Conservation (phyloP, 225 moss, liverwort and hornwort genomes). For the Sphagnum contortum region DNA sequence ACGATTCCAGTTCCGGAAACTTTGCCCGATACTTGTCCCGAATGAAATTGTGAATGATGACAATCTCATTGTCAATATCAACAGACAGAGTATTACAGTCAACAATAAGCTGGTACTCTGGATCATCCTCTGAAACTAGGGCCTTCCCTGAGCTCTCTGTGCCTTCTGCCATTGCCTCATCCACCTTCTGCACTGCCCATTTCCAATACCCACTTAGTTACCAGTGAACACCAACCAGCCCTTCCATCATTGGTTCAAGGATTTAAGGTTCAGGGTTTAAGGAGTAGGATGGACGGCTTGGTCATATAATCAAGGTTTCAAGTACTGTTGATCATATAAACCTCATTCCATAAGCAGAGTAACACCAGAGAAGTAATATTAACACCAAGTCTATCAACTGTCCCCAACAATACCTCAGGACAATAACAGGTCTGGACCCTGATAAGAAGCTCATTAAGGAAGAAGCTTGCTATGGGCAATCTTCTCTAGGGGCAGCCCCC, state of each 20-base stretch:
- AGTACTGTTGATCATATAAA: no score
- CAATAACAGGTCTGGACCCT: conserved; percentile 3
- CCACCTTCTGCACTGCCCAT: conserved; percentile 65
- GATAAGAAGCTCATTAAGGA: conserved; percentile 7
- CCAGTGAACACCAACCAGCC: conserved; percentile 1
- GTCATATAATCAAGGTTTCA: no score
- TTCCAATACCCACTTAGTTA: background rate
- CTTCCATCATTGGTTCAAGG: conserved; percentile 3
- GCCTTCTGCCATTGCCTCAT: conserved; percentile 62
- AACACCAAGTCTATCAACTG: no score
- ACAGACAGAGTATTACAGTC: conserved; percentile 93
- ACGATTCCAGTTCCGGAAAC: conserved; percentile 91
- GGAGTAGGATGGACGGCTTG: no score
- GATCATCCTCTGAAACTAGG: conserved; percentile 86
- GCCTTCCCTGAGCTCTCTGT: conserved; percentile 52
- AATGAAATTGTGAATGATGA: conserved; percentile 81
- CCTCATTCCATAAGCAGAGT: no score
- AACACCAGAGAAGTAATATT: no score
- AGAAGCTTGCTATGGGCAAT: conserved; percentile 6
- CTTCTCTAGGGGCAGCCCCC: conserved; percentile 15
- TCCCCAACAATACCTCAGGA: no score
- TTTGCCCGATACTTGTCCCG: conserved; percentile 90
- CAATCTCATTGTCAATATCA: conserved; percentile 88
- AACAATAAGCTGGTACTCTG: conserved; percentile 90
- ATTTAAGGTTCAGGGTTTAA: no score